Percentiles rank a stretch among this genome's conserved stretches.
These are phyloP conservation scores for Xylaria palmicola DNA, from an alignment of 495 filamentous ascomycete species.

Conservation along the genomic window DNA sequence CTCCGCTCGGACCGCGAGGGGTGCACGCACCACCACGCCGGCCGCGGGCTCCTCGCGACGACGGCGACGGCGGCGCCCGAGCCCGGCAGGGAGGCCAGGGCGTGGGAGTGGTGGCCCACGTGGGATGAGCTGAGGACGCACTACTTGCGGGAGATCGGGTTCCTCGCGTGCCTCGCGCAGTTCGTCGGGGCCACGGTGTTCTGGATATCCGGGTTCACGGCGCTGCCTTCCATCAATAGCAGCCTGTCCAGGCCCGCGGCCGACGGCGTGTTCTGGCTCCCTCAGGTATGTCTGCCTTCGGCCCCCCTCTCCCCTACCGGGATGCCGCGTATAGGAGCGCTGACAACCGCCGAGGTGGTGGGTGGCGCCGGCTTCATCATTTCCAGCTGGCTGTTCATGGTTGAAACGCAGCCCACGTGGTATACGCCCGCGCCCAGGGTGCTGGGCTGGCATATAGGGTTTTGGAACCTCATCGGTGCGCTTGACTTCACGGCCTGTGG, in stretches of 20 bases:
- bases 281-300: background rate
- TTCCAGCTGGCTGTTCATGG: constrained; percentile 60
- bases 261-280: constrained; percentile 62
- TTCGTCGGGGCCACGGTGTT: constrained; percentile 64
- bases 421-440: constrained; percentile 56
- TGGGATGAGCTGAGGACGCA: constrained; percentile 56
- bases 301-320: too few species aligned
- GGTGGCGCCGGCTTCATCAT: constrained; percentile 65
- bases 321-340: background rate
- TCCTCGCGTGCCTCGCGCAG: constrained; percentile 62
- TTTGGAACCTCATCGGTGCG: constrained; percentile 51
- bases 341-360: constrained; percentile 51
- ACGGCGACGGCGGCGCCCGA: background rate
- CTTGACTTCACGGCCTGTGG: constrained; percentile 70
- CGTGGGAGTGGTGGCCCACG: constrained; percentile 64
- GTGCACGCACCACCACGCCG: constrained; percentile 56
- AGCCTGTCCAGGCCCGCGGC: constrained; percentile 30
- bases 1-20: constrained; percentile 31
- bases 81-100: constrained; percentile 11
- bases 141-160: constrained; percentile 67
- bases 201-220: constrained; percentile 68
- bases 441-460: constrained; percentile 55
- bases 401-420: constrained; percentile 70
- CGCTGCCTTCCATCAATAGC: constrained; percentile 57
- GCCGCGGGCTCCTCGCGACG: background rate